phyloP scores from a whole-genome alignment of 306 rosid species.

The Citrullus mucosospermus region DNA sequence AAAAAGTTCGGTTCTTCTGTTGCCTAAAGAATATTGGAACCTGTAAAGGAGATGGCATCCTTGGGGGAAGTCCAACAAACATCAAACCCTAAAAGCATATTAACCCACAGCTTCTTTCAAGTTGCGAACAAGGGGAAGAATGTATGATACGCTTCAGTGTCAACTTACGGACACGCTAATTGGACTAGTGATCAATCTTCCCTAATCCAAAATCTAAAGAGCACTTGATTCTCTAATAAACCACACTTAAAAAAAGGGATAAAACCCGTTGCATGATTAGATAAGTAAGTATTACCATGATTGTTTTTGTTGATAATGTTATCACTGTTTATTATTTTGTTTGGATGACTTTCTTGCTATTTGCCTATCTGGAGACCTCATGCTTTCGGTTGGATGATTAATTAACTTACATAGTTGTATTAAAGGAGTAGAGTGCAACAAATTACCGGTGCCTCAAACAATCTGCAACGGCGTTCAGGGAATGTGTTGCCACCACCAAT shows the following conservation, averaged over 20 bases:
- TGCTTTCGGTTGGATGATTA: conserved; percentile 14
- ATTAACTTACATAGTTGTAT: conserved; percentile 27
- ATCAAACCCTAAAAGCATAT: neutral
- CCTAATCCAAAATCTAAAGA: neutral
- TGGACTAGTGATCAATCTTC: neutral
- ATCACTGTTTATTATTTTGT: neutral
- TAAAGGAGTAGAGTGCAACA: conserved; percentile 79
- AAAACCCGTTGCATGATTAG: neutral
- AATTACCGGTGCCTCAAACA: conserved; percentile 59
- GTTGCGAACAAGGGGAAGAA: neutral
- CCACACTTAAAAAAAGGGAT: neutral
- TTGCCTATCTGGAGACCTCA: conserved; percentile 5
- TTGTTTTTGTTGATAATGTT: neutral
- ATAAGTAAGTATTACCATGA: neutral
- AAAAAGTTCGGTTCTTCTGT: neutral
- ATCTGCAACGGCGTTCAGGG: conserved; percentile 64
- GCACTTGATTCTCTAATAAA: neutral
- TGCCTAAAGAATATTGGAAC: neutral
- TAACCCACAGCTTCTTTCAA: neutral
- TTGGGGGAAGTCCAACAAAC: neutral
- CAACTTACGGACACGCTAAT: neutral
- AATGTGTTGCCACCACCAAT: conserved; percentile 65
- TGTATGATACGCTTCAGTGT: neutral
- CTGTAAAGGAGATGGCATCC: neutral
- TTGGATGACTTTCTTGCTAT: neutral